Evolutionary conservation across 2,329 filamentous ascomycete genomes (phyloP), one percentile per base, ranked within the genome.

Genomic region (Pseudofabraea citricarpa): DNA sequence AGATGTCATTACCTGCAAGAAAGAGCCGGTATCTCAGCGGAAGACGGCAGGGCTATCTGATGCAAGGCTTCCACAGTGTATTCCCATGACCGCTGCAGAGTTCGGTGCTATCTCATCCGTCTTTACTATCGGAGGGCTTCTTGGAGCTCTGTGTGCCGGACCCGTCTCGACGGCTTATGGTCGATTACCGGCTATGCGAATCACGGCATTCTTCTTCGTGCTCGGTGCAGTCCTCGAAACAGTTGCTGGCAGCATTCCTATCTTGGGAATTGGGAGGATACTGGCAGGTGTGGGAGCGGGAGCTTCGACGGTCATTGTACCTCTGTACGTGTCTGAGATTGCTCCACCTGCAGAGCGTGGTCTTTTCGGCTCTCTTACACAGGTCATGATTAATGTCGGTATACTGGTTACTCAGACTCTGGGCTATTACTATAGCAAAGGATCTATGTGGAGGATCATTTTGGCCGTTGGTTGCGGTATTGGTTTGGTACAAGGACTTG

Each of bases 281-380:
- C 61, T 97, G 12, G 84, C 87, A 7, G 93, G 93, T 9, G 62
- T 95, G 2, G 90, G 87, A 6, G 90, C 90, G 5, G 93, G 93
- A 18, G 88, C 90, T 2, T 81, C 90, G 1, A 91, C 93, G 3
- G 93, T 98, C 16, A 87, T 96, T 26, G 90, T 94, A 3, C 93
- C 93, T 0, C 79, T 98, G 16, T 98, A 95, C 70, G 89, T 98
- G 54, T 90, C 89, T 36, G 93, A 98, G 65, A 78, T 96, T 20
- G 84, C 90, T 0, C 93, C 91, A 4, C 80, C 80, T 0, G 69
- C 73, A 13, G 77, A 84, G 52, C 79, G 83, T 43, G 90, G 90
- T 5, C 80, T 95, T 50, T 97, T 95, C 59, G 81, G 81, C 10
- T 74, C 79, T 43, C 85, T 94, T 65, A 97, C 93, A 0, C 91